Base-by-base conservation (phyloP, 2,329 filamentous ascomycete species). In the Pseudogymnoascus sp. region DNA sequence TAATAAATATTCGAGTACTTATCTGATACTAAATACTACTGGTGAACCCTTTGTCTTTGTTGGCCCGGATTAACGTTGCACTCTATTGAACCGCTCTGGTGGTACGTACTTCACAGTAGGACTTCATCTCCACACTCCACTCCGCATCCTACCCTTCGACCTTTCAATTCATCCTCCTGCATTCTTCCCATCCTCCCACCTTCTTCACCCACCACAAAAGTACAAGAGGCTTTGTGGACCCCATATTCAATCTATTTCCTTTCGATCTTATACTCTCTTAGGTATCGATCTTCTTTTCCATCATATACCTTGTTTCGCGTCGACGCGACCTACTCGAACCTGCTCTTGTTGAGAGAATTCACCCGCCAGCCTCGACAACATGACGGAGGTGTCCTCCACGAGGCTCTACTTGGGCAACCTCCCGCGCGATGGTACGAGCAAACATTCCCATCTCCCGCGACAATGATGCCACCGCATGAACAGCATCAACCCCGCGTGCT, bases 381-480 rank as follows among this genome's bases (percentile, higher is more conserved):
- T 77, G 76, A 92, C 91, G 85, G 91, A 96, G 80, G 93, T 97
- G 70, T 96, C 92, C 68, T 89, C 90, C 70, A 97, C 93, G 74
- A 87, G 95, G 80, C 90, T 97, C 71, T 99, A 97, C 81, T 82
- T 97, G 80, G 93, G 93, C 79, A 97, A 97, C 81, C 88, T 99
- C 77, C 93, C 95, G 78, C 91, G 92, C 78, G 91, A 90, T 82
- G 92, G 93, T 96, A 86, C 81, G 88, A 77, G 65, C 24, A 38
- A 24, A 42, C 70, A 69, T 63, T 44, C 29, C 50, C 59, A 64
- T 63, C 33, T 40, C 53, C 62, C 24, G 24, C 61, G 56, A 31
- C 63, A 56, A 16, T 21, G 29, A 21, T 59, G 35, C 24, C 50
- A 37, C 62, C 56, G 53, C 50, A 19, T 26, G 31, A 19, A 44